A percentile compares a stretch with the other conserved stretches of the same genome.
Conservation (phyloP, 2,329 filamentous ascomycete species). For the Sporothrix luriei region DNA sequence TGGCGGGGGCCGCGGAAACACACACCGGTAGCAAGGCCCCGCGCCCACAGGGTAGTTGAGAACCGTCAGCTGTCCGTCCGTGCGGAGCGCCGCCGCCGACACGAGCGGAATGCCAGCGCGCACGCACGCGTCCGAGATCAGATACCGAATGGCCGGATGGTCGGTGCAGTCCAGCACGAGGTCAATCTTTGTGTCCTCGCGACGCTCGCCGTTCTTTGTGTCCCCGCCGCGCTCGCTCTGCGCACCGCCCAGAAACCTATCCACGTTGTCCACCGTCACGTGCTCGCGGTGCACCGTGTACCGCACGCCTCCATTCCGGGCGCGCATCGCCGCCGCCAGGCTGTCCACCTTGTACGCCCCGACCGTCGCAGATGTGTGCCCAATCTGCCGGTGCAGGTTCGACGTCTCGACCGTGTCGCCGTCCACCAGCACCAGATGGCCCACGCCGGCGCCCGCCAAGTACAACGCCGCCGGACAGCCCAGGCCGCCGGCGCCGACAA, state of each 20-base stretch:
- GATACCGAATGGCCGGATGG: conserved; percentile 85
- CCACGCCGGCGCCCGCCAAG: conserved; percentile 84
- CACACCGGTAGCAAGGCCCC: conserved; percentile 89
- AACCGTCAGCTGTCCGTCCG: conserved; percentile 86
- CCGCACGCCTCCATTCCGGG: conserved; percentile 70
- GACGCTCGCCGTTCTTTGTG: neutral
- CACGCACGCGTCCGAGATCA: conserved; percentile 88
- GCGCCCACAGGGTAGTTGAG: conserved; percentile 78
- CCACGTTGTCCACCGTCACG: conserved; percentile 69
- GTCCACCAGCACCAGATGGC: conserved; percentile 80
- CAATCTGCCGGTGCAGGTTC: conserved; percentile 89
- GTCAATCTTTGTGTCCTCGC: conserved; percentile 20
- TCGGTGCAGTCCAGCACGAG: conserved; percentile 94
- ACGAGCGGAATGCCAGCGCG: conserved; percentile 77
- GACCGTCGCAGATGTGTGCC: conserved; percentile 71
- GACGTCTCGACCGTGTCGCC: conserved; percentile 85
- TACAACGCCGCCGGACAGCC: conserved; percentile 94
- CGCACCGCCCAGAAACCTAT: conserved; percentile 58
- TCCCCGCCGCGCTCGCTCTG: neutral
- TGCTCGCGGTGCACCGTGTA: conserved; percentile 66
- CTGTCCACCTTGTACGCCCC: conserved; percentile 81
- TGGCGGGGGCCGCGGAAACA: conserved; percentile 86
- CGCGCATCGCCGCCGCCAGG: conserved; percentile 60
- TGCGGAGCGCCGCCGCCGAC: conserved; percentile 85
- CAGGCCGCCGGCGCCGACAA: conserved; percentile 85